A percentile compares a stretch with the other conserved stretches of the same genome.
Evolutionary conservation across 257 asterid genomes (phyloP).

Genomic region (Jasminum sambac): DNA sequence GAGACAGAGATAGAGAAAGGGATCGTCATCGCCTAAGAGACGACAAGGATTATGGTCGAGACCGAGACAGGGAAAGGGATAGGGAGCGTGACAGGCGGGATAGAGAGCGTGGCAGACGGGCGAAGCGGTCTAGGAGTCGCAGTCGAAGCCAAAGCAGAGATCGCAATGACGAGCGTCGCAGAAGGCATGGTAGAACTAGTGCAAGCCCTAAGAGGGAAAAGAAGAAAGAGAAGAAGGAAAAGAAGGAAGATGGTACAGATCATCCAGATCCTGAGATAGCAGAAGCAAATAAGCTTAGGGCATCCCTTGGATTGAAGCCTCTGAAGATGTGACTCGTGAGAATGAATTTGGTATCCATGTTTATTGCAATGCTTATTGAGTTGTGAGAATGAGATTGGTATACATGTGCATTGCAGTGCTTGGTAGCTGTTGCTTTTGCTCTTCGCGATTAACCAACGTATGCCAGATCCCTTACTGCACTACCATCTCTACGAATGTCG

Average conservation of each 20-base stretch:
- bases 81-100: conserved; percentile 74
- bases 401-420: too few relatives aligned
- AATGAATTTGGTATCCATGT: background rate
- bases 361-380: conserved; percentile 25
- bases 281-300: conserved; percentile 72
- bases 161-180: conserved; percentile 72
- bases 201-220: conserved; percentile 70
- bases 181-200: conserved; percentile 57
- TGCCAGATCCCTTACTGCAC: too few relatives aligned
- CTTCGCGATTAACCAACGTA: too few relatives aligned
- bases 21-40: conserved; percentile 72
- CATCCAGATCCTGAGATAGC: conserved; percentile 99
- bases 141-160: conserved; percentile 81
- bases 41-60: conserved; percentile 73
- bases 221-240: conserved; percentile 82
- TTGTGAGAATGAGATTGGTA: background rate
- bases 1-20: conserved; percentile 54
- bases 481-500: too few relatives aligned
- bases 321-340: conserved; percentile 43
- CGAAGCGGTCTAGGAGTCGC: conserved; percentile 81
- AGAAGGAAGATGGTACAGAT: conserved; percentile 83
- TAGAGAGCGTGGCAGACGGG: conserved; percentile 68
- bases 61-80: conserved; percentile 57
- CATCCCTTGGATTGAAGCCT: conserved; percentile 88
- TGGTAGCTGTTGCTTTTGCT: too few relatives aligned